phyloP scores from a whole-genome alignment of 2,329 filamentous ascomycete species.

The Thyridium curvatum region DNA sequence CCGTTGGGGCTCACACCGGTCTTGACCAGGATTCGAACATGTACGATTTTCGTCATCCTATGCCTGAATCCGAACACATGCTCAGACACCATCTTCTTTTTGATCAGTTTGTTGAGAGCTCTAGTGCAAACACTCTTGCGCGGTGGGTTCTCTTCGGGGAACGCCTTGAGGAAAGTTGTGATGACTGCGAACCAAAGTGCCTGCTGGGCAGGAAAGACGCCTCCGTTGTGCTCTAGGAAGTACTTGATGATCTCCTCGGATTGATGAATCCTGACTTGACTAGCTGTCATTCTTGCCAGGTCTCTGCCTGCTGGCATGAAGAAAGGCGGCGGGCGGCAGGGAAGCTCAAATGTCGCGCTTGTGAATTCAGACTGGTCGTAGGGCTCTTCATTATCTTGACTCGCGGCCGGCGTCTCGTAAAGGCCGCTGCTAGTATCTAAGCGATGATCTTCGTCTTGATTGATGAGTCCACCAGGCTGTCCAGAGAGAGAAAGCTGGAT shows the following conservation, averaged over 20 bases:
- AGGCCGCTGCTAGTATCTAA: no score
- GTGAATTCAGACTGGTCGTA: no score
- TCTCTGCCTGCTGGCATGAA: slow-evolving; percentile 12
- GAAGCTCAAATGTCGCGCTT: no score
- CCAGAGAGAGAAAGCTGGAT: no score
- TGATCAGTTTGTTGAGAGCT: slow-evolving; percentile 30
- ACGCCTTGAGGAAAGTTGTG: slow-evolving; percentile 35
- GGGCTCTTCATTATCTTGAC: no score
- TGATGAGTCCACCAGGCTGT: no score
- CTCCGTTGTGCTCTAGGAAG: slow-evolving; percentile 31
- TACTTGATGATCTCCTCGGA: slow-evolving; percentile 32
- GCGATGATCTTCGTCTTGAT: no score
- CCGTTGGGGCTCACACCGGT: slow-evolving; percentile 33
- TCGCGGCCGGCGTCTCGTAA: no score
- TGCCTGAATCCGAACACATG: slow-evolving; percentile 38
- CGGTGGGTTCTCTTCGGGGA: slow-evolving; percentile 31
- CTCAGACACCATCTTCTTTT: slow-evolving; percentile 26
- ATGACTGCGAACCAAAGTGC: slow-evolving; percentile 42
- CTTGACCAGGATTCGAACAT: slow-evolving; percentile 37
- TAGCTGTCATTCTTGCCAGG: slow-evolving; percentile 8
- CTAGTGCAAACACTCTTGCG: slow-evolving; percentile 29
- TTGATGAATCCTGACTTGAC: slow-evolving; percentile 18
- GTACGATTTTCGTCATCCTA: slow-evolving; percentile 32
- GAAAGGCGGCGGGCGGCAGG: slow-evolving; percentile 2
- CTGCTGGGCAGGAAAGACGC: slow-evolving; percentile 45